Base-by-base conservation (phyloP, 148 eudicot genomes). In the Camellia sinensis region DNA sequence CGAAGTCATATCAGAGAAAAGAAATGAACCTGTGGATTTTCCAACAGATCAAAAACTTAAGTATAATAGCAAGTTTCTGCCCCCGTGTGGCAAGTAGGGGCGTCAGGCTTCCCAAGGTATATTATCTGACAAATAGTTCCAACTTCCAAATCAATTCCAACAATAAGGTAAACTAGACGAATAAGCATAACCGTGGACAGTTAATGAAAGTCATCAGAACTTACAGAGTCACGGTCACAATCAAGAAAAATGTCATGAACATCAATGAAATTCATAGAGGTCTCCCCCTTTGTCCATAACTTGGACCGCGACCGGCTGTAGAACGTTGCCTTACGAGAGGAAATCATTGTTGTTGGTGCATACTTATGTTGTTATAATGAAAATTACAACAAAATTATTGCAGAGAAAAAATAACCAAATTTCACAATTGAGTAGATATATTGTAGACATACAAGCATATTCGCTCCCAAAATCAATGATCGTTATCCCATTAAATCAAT, bases 231-330 rank as follows among this genome's bases (percentile, higher is more conserved):
- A 46, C 90, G 89, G 66, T 96, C 99, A 83, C 99, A 96, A 80
- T 96, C 98, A 77, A 96, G 81, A 77, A 86, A 96, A 79, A 92
- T 72, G 83, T 93, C 97, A 56, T 85, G 90, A 41, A 93, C 87
- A 57, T 96, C 91, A 80, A 96, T 96, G 84, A 91, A 96, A 90
- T 96, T 96, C 82, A 82, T 66, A 29, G 97, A 93, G 52, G 95
- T 90, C 85, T 96, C 99, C 77, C 99, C 99, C 79, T 96, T 93
- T 8, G 91, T 92, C 99, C 99, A 96, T 76, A 96, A 82, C 56
- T 85, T 71, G 46, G 95, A 90, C 71, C 98, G 82, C 79, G 98
- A 96, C 83, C 98, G 86, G 87, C 99, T 96, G 84, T 81, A 96
- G 64, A 96, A 96, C 48, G 99, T 96, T 76, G 99, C 99, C 82